phyloP scores from a whole-genome alignment of 495 filamentous ascomycete species.

The Cairneyella variabilis region DNA sequence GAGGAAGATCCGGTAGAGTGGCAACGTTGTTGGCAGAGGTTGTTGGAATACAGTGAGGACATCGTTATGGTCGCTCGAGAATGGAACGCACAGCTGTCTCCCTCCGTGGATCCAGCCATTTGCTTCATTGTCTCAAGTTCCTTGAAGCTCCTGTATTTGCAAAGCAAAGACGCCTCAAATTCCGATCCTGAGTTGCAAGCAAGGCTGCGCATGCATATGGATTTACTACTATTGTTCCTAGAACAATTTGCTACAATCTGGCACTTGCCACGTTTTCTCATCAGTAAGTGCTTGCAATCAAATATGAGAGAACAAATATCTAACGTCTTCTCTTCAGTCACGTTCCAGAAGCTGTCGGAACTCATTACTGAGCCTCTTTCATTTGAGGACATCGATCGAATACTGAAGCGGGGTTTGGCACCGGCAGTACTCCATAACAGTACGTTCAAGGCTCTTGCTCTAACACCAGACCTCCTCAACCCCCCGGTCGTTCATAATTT shows the following conservation, averaged over 20 bases:
- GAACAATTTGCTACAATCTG: constrained; percentile 4
- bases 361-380: neutral
- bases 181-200: neutral
- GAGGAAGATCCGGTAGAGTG: neutral
- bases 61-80: neutral
- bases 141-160: neutral
- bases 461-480: neutral
- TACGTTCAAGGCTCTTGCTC: neutral
- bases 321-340: neutral
- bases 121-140: neutral
- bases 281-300: neutral
- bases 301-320: neutral
- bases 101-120: neutral
- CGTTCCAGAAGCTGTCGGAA: neutral
- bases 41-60: constrained; percentile 1
- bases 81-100: constrained; percentile 1
- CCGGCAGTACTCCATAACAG: neutral
- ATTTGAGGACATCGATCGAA: neutral
- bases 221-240: neutral
- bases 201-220: neutral
- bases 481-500: neutral
- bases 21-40: neutral
- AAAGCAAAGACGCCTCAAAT: neutral
- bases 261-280: constrained; percentile 1
- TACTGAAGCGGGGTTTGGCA: neutral